Conservation (phyloP, 495 filamentous ascomycete species). For the Aspergillus campestris region DNA sequence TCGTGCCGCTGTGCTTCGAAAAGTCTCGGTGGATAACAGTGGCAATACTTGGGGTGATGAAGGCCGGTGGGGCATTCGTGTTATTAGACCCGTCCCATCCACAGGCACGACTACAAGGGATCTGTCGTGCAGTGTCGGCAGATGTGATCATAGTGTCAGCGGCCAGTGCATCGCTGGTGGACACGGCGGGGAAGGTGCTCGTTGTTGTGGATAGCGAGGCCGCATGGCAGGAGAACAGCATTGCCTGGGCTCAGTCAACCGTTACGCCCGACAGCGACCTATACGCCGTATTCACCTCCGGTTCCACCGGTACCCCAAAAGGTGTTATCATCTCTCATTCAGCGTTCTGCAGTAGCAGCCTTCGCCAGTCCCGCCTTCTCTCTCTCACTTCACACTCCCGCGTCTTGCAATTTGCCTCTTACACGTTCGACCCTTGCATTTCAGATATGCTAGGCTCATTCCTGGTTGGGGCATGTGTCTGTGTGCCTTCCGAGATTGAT, state of each 20-base stretch:
- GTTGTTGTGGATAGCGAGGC: background rate
- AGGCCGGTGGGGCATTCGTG: conserved; percentile 11
- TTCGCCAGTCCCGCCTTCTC: background rate
- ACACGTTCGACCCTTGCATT: conserved; percentile 34
- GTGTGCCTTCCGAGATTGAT: conserved; percentile 42
- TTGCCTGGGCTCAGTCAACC: no score
- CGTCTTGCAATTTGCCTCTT: conserved; percentile 22
- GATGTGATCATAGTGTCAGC: background rate
- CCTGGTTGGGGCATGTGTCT: conserved; percentile 45
- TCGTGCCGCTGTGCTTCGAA: conserved; percentile 12
- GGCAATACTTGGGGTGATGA: conserved; percentile 12
- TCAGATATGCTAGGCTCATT: conserved; percentile 52
- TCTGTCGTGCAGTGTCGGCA: background rate
- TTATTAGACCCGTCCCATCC: conserved; percentile 8
- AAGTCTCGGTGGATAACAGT: conserved; percentile 12
- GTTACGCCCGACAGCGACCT: no score
- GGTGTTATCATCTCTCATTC: conserved; percentile 35
- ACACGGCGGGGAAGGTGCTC: conserved; percentile 8
- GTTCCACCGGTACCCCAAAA: conserved; percentile 33
- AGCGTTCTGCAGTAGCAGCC: conserved; percentile 1
- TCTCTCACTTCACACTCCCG: conserved; percentile 1
- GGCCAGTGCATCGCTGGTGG: conserved; percentile 23
- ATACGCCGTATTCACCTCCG: conserved; percentile 34
- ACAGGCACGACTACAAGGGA: conserved; percentile 7
- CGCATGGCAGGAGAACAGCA: no score